These are phyloP conservation scores for Penicillium bovifimosum DNA, from an alignment of 495 filamentous ascomycete genomes.

Conservation along the genomic window DNA sequence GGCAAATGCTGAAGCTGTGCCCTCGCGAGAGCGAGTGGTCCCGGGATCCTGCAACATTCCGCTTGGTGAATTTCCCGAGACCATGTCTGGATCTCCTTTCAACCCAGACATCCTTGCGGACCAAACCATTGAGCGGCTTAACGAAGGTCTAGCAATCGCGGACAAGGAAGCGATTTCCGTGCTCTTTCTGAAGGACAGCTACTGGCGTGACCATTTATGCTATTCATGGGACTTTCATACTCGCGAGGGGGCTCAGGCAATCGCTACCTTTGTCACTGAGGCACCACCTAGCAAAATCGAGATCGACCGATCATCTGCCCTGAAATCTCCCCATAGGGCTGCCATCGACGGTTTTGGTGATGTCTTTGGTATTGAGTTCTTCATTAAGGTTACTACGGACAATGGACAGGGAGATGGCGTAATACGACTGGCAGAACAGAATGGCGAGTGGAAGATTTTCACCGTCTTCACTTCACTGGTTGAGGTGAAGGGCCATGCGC, in stretches of 20 bases:
- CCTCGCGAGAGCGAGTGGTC: conserved; percentile 52
- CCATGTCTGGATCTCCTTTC: conserved; percentile 20
- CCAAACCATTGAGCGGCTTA: conserved; percentile 42
- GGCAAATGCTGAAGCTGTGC: conserved; percentile 8
- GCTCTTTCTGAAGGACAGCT: conserved; percentile 44
- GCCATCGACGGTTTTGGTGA: conserved; percentile 47
- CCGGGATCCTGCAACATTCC: conserved; percentile 55
- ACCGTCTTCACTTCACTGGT: conserved; percentile 54
- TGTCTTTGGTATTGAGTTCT: conserved; percentile 49
- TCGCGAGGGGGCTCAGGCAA: conserved; percentile 47
- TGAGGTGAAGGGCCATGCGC: conserved; percentile 48
- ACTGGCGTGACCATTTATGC: conserved; percentile 42
- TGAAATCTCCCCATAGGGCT: conserved; percentile 42
- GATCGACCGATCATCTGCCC: conserved; percentile 43
- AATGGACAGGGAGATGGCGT: conserved; percentile 52
- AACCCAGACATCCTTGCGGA: conserved; percentile 45
- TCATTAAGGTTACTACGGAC: conserved; percentile 40
- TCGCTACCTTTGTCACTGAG: conserved; percentile 42
- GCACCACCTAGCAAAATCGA: conserved; percentile 38
- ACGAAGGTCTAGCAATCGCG: conserved; percentile 34
- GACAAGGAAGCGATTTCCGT: conserved; percentile 27
- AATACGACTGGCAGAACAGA: conserved; percentile 45
- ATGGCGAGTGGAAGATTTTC: conserved; percentile 58
- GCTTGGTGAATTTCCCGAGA: conserved; percentile 29
- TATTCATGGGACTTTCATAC: conserved; percentile 46